Conservation (phyloP, 495 filamentous ascomycete genomes). For the Penicillium turbatum region DNA sequence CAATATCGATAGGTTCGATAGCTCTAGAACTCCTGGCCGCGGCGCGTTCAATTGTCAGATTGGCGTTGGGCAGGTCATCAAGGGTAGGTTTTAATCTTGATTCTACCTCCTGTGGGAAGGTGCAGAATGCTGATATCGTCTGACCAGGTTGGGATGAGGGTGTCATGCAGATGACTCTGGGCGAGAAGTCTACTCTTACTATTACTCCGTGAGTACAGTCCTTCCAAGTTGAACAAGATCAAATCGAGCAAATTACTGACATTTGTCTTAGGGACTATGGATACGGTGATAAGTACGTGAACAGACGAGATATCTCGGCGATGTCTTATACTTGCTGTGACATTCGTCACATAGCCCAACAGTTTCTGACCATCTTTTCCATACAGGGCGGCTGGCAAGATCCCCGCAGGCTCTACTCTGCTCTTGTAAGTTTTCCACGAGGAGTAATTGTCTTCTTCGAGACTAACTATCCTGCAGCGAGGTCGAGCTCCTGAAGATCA, state of each 20-base stretch:
- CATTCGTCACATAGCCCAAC: background rate
- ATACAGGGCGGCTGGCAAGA: constrained; percentile 58
- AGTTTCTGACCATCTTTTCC: constrained; percentile 13
- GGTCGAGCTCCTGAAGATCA: constrained; percentile 44
- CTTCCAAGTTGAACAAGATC: background rate
- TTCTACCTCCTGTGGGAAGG: background rate
- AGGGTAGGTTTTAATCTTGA: constrained; percentile 47
- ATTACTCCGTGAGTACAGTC: constrained; percentile 61
- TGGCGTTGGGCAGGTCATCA: constrained; percentile 73
- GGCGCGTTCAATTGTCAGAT: constrained; percentile 63
- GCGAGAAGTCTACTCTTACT: constrained; percentile 73
- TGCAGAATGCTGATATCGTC: background rate
- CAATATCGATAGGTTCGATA: constrained; percentile 62
- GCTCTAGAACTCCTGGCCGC: constrained; percentile 54
- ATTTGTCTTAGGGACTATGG: constrained; percentile 60
- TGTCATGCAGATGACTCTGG: constrained; percentile 71
- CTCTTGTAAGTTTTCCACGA: constrained; percentile 44
- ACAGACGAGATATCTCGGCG: constrained; percentile 44
- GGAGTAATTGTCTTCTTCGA: background rate
- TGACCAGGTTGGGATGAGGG: constrained; percentile 79
- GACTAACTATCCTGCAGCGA: constrained; percentile 29
- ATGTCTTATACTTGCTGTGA: background rate
- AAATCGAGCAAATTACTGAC: constrained; percentile 19
- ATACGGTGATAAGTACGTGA: constrained; percentile 67
- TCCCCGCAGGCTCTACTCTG: constrained; percentile 43